Evolutionary conservation across 768 basidiomycete species (phyloP).

Genomic region (Mycena indigotica): DNA sequence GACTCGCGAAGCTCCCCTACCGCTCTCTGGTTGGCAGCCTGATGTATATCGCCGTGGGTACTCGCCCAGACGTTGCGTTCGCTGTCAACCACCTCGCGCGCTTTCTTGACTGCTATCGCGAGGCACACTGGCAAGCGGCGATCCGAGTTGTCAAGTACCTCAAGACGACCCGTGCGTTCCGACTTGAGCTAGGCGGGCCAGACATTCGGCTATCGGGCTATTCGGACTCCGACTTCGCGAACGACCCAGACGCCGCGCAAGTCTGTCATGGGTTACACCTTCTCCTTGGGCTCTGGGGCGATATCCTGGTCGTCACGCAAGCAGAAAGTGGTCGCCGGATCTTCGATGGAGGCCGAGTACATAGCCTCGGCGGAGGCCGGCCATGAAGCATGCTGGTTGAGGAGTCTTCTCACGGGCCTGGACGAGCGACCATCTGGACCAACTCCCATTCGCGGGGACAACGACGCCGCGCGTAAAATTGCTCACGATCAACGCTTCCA

Average conservation of each 20-base stretch:
- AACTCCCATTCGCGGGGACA: constrained; percentile 18
- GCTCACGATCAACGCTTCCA: constrained; percentile 27
- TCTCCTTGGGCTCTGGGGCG: constrained; percentile 29
- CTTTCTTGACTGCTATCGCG: constrained; percentile 29
- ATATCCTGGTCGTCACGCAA: constrained; percentile 36
- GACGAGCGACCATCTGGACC: neutral
- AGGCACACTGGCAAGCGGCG: constrained; percentile 35
- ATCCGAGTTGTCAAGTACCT: constrained; percentile 39
- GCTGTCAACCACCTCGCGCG: constrained; percentile 28
- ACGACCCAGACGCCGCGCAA: neutral
- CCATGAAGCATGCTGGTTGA: constrained; percentile 26
- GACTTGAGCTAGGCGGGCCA: constrained; percentile 15
- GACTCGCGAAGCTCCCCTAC: constrained; percentile 27
- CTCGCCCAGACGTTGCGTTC: constrained; percentile 20
- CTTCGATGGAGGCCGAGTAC: constrained; percentile 42
- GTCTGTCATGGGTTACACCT: constrained; percentile 32
- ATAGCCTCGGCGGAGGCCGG: constrained; percentile 18
- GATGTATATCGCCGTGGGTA: constrained; percentile 29
- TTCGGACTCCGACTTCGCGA: constrained; percentile 1
- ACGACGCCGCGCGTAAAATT: constrained; percentile 23
- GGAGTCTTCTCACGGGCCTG: constrained; percentile 23
- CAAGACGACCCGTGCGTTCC: constrained; percentile 6
- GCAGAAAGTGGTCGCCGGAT: constrained; percentile 35
- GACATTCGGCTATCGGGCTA: neutral
- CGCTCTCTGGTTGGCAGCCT: constrained; percentile 26